phyloP scores from a whole-genome alignment of 2,329 filamentous ascomycete genomes.

The Fusarium sp. region DNA sequence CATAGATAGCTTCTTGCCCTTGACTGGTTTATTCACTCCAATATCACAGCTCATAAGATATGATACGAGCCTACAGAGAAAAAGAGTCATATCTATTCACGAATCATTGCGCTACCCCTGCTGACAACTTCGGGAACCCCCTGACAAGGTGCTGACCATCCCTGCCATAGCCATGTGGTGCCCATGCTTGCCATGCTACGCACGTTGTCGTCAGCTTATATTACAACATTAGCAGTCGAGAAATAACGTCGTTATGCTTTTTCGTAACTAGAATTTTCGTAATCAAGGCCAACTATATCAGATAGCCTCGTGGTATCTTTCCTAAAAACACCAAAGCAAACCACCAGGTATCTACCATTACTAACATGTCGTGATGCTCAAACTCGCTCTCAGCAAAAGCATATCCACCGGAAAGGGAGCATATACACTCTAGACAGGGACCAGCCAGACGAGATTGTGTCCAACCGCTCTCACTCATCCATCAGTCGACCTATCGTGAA shows the following conservation, averaged over 20 bases:
- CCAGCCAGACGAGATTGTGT: conserved; percentile 25
- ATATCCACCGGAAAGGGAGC: conserved; percentile 24
- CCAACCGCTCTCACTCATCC: conserved; percentile 12
- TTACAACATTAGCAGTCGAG: neutral
- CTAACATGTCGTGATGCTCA: conserved; percentile 12
- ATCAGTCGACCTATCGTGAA: conserved; percentile 11
- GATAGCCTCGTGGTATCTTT: conserved; percentile 35
- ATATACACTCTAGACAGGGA: conserved; percentile 17
- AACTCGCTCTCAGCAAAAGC: conserved; percentile 18
- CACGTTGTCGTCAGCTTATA: conserved; percentile 17
- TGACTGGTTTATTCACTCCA: neutral
- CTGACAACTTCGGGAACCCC: neutral
- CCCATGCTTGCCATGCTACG: conserved; percentile 35
- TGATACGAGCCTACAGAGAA: neutral
- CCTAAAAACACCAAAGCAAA: conserved; percentile 31
- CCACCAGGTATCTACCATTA: conserved; percentile 37
- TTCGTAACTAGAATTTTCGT: conserved; percentile 3
- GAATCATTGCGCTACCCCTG: conserved; percentile 6
- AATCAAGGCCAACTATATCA: conserved; percentile 7
- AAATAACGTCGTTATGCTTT: neutral
- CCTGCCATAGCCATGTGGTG: conserved; percentile 36
- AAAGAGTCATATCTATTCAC: neutral
- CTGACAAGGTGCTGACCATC: conserved; percentile 27
- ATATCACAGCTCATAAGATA: neutral
- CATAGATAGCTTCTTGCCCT: neutral